A percentile compares a stretch with the other conserved stretches of the same genome.
These are phyloP conservation scores for Fusarium nisikadoi DNA, from an alignment of 2,329 filamentous ascomycete genomes.

Conservation along the genomic window DNA sequence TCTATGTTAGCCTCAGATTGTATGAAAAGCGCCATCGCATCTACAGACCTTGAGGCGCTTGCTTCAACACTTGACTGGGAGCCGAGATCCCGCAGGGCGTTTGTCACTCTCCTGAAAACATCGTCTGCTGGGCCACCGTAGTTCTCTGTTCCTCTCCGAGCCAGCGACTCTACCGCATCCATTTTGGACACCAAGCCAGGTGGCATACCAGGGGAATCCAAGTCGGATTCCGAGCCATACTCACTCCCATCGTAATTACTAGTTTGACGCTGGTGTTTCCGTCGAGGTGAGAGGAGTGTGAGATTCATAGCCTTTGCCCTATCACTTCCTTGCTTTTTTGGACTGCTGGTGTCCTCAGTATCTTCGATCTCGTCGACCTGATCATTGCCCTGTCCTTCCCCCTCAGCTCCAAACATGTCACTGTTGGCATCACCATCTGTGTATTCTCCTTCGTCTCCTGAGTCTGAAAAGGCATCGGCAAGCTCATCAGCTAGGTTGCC, in stretches of 20 bases:
- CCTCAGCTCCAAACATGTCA: conserved; percentile 17
- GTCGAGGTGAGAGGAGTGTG: conserved; percentile 56
- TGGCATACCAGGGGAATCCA: conserved; percentile 75
- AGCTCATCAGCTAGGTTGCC: conserved; percentile 86
- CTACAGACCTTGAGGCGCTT: conserved; percentile 71
- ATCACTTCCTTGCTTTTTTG: conserved; percentile 35
- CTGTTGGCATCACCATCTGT: conserved; percentile 54
- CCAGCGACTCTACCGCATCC: conserved; percentile 77
- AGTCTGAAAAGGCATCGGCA: conserved; percentile 76
- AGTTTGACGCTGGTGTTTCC: conserved; percentile 61
- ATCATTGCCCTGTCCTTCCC: conserved; percentile 6
- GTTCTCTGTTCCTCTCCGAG: conserved; percentile 71
- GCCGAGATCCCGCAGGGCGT: conserved; percentile 76
- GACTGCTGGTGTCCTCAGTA: conserved; percentile 10
- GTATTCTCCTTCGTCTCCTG: conserved; percentile 68
- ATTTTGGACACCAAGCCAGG: conserved; percentile 75
- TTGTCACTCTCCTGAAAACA: conserved; percentile 75
- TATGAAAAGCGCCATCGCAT: not conserved
- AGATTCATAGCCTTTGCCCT: conserved; percentile 54
- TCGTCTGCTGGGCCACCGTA: conserved; percentile 73
- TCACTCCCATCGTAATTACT: conserved; percentile 78
- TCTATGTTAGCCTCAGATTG: conserved; percentile 23
- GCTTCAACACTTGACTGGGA: conserved; percentile 79
- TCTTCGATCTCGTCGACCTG: conserved; percentile 27
- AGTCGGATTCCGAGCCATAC: conserved; percentile 77